Evolutionary conservation across 2,329 filamentous ascomycete genomes (phyloP), one percentile per base, ranked within the genome.

Genomic region (Ilyonectria sp.): DNA sequence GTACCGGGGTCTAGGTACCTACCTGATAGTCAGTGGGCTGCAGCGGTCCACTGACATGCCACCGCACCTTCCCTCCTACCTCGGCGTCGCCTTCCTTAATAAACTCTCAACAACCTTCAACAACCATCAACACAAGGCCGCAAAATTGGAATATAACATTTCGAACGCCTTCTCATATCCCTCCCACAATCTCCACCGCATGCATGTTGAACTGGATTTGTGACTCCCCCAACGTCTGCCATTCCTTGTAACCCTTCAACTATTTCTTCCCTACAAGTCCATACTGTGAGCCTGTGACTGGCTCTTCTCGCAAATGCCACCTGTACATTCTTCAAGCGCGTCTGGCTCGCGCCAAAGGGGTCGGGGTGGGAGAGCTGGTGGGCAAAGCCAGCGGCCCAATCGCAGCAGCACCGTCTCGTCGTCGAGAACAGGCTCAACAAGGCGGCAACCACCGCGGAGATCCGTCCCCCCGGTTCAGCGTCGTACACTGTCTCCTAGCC

Each of bases 231-330:
- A 8, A 7, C 7, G 17, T 19, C 13, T 35, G 15, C 40, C 19
- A n/a, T 33, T 35, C 31, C 10, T 5, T 23, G 5, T 53, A n/a
- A 37, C 31, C 17, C 31, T 52, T 29, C 21, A 13, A 29, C 13
- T 5, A 35, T n/a, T 15, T 5, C 35, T n/a, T 15, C 5, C n/a
- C 37, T 60, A 3, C 10, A 6, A 23, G 9, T 23, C 17, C 26
- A 19, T 7, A 15, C 26, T 33, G 37, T 21, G 50, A 1, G 7
- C 11, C 26, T 40, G 37, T 21, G 52, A 1, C 10, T 17, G 7
- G 17, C 13, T 15, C 11, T 37, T 8, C 17, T 23, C 21, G 10
- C 33, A 29, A 29, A 76, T 76, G 71, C 55, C 74, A 10, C 67
- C 53, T 33, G 44, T 44, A 6, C 59, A 57, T 43, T 50, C 35